Base-by-base conservation (phyloP, 2,329 filamentous ascomycete genomes). In the Coniochaeta sp. region DNA sequence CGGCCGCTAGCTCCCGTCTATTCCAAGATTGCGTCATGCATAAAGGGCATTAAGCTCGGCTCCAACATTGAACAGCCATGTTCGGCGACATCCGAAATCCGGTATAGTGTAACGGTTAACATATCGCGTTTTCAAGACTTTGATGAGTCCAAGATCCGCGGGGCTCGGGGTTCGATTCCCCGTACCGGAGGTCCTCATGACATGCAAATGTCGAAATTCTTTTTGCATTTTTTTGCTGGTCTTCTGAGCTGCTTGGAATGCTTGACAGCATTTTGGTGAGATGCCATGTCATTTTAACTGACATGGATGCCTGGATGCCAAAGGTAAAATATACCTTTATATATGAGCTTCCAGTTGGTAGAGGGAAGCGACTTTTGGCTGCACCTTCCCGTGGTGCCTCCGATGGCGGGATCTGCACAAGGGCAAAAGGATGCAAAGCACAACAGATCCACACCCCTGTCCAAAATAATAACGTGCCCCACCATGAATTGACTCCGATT, bases 81-180 rank as follows among this genome's bases (percentile, higher is more conserved):
- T n/a, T 42, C 22, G 18, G 20, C 22, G 8, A 26, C 38, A 24
- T 22, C n/a, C n/a, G n/a, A n/a, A n/a, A 42, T 42, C 38, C 38
- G 38, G 38, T 42, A 42, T 42, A 42, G 38, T 42, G 38, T 42
- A 42, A 42, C 38, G 38, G 38, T 42, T 42, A 42, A 42, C 38
- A 42, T 42, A 42, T 42, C 38, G 38, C 38, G 38, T 42, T 42
- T 42, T 42, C 38, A 42, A 42, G 26, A 38, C n/a, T n/a, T n/a
- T n/a, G 33, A 38, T 38, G 9, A 38, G 18, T 30, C 27, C 33
- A 24, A 12, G 38, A 42, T 42, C 38, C 38, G 38, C 38, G 38
- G 38, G 38, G 38, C 38, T 42, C 38, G 38, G 38, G 38, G 38
- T 42, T 42, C 38, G 38, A 42, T 42, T 42, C 38, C 38, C 38